Conservation (phyloP, 176 grass and related monocot species). For the Phyllostachys edulis region DNA sequence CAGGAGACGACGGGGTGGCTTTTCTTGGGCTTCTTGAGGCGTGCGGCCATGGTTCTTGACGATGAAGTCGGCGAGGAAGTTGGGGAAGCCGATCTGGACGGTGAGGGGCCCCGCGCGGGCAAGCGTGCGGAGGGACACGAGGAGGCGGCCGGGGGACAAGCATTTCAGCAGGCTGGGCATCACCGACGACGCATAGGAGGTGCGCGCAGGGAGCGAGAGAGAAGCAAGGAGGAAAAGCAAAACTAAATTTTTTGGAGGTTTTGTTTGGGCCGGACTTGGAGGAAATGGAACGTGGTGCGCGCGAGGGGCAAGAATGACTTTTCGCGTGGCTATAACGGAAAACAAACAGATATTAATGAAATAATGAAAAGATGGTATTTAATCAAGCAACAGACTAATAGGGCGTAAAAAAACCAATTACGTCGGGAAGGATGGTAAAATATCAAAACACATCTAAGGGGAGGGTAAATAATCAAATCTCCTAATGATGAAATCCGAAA, state of each 20-base stretch:
- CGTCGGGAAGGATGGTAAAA: too few species aligned
- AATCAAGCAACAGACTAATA: too few species aligned
- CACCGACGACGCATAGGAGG: slow-evolving; percentile 35
- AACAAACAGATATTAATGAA: too few species aligned
- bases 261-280: neutral
- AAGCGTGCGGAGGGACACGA: slow-evolving; percentile 46
- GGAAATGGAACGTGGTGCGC: too few species aligned
- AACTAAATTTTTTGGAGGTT: neutral
- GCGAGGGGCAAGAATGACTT: too few species aligned
- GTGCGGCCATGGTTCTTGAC: slow-evolving; percentile 71
- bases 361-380: too few species aligned
- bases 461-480: too few species aligned
- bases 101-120: slow-evolving; percentile 29
- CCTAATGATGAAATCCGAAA: too few species aligned
- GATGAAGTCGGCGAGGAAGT: slow-evolving; percentile 73
- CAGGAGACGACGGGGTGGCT: neutral
- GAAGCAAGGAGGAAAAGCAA: neutral
- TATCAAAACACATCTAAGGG: too few species aligned
- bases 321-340: too few species aligned
- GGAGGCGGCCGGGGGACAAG: slow-evolving; percentile 41
- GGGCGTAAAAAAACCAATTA: too few species aligned
- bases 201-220: neutral
- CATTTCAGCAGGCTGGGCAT: slow-evolving; percentile 53
- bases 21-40: slow-evolving; percentile 29
- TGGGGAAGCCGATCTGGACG: slow-evolving; percentile 85